Percentiles rank a stretch among this genome's conserved stretches.
Evolutionary conservation across 2,329 filamentous ascomycete species (phyloP).

Genomic region (Raffaelea deltoideospora): DNA sequence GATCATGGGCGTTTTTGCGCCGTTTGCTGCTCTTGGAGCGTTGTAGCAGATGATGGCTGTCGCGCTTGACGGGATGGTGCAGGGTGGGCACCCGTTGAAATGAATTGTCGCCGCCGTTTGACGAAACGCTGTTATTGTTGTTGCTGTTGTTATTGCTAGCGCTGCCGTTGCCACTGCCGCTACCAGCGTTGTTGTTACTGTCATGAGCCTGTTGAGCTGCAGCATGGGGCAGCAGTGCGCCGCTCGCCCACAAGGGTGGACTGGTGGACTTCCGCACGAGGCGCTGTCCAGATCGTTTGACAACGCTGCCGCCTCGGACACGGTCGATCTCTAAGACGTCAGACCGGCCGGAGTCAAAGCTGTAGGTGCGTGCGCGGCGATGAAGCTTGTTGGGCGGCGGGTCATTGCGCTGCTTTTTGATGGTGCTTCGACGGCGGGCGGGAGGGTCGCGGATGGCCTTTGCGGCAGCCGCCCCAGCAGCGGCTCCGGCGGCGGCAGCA

Average conservation of each 20-base stretch:
- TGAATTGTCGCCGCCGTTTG: not conserved
- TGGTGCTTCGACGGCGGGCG: slow-evolving; percentile 13
- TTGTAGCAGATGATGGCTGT: slow-evolving; percentile 39
- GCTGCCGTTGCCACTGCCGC: not conserved
- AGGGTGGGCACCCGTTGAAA: slow-evolving; percentile 34
- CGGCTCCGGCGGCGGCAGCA: too few relatives aligned
- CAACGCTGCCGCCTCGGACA: slow-evolving; percentile 7
- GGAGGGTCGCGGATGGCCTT: slow-evolving; percentile 7
- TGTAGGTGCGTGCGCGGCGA: slow-evolving; percentile 36
- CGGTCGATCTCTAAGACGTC: slow-evolving; percentile 33
- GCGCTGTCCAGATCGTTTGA: too few relatives aligned
- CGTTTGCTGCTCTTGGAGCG: slow-evolving; percentile 68
- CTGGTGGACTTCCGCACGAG: too few relatives aligned
- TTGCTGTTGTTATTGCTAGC: not conserved
- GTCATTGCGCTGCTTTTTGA: slow-evolving; percentile 29
- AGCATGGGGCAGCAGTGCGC: too few relatives aligned
- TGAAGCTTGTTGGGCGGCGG: slow-evolving; percentile 34
- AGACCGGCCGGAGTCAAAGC: slow-evolving; percentile 45
- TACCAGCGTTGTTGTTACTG: too few relatives aligned
- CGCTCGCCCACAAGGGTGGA: too few relatives aligned
- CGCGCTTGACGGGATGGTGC: slow-evolving; percentile 43
- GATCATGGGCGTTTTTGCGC: slow-evolving; percentile 53
- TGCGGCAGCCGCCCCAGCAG: slow-evolving; percentile 16
- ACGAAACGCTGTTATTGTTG: not conserved
- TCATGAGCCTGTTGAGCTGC: too few relatives aligned